Conservation (phyloP, 1,284 basidiomycete genomes). For the Agaricales sp. region DNA sequence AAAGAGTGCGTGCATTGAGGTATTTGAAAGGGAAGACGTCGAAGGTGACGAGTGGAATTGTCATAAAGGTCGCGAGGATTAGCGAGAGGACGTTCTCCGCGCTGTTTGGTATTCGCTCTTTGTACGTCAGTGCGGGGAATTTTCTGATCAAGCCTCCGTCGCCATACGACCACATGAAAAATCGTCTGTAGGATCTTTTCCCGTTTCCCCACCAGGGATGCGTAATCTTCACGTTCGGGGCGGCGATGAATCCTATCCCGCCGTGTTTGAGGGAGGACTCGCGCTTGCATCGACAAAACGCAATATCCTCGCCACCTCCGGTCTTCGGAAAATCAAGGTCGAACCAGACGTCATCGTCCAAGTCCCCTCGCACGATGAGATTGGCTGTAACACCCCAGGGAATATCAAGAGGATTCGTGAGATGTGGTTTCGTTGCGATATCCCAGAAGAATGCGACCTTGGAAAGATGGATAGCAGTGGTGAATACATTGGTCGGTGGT, state of each 20-base stretch:
- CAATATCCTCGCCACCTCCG: slow-evolving; percentile 54
- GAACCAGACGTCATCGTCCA: slow-evolving; percentile 32
- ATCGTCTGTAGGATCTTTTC: slow-evolving; percentile 37
- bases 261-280: slow-evolving; percentile 22
- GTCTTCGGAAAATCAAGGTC: slow-evolving; percentile 45
- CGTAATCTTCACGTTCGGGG: slow-evolving; percentile 34
- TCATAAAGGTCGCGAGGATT: slow-evolving; percentile 4
- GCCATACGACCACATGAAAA: slow-evolving; percentile 49
- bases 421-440: slow-evolving; percentile 25
- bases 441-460: slow-evolving; percentile 55
- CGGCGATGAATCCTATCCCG: slow-evolving; percentile 33
- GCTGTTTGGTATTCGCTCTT: slow-evolving; percentile 36
- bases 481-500: slow-evolving; percentile 35
- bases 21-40: neutral
- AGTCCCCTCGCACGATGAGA: slow-evolving; percentile 36
- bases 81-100: slow-evolving; percentile 26
- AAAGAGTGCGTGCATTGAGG: neutral
- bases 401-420: slow-evolving; percentile 20
- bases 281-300: slow-evolving; percentile 44
- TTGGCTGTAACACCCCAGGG: slow-evolving; percentile 60
- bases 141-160: slow-evolving; percentile 39
- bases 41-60: neutral
- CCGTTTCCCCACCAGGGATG: slow-evolving; percentile 53
- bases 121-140: slow-evolving; percentile 37
- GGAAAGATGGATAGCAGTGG: slow-evolving; percentile 40